phyloP scores from a whole-genome alignment of 2,329 filamentous ascomycete species.

The Dothistroma pini region DNA sequence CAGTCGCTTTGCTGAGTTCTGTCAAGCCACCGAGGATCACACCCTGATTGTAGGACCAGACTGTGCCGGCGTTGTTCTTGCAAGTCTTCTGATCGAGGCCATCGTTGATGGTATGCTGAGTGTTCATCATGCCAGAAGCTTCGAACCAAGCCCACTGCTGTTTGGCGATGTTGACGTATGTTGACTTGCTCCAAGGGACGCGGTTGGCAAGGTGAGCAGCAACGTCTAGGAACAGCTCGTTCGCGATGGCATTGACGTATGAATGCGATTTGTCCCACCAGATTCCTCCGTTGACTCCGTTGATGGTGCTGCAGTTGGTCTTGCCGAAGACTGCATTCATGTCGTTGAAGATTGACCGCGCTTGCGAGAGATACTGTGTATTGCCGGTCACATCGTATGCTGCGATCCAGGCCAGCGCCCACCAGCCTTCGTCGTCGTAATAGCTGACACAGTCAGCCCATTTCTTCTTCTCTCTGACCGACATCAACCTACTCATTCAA shows the following conservation, averaged over 20 bases:
- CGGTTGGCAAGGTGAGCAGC: constrained; percentile 56
- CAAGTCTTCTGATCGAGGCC: constrained; percentile 49
- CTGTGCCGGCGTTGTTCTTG: constrained; percentile 47
- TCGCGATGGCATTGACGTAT: constrained; percentile 54
- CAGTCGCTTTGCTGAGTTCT: constrained; percentile 44
- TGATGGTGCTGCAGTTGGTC: constrained; percentile 35
- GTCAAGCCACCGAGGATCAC: constrained; percentile 57
- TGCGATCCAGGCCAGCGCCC: constrained; percentile 53
- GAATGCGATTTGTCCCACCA: constrained; percentile 47
- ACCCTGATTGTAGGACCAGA: constrained; percentile 56
- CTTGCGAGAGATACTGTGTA: constrained; percentile 44
- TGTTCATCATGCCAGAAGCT: constrained; percentile 49
- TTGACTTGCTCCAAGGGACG: constrained; percentile 33
- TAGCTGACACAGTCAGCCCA: constrained; percentile 37
- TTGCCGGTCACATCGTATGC: constrained; percentile 53
- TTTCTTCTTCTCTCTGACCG: neutral
- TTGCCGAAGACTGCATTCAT: constrained; percentile 44
- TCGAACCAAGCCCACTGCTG: constrained; percentile 52
- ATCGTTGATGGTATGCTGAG: constrained; percentile 51
- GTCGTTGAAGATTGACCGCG: constrained; percentile 48
- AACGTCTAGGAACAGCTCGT: constrained; percentile 54
- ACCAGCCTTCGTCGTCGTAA: constrained; percentile 55
- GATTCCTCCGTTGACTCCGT: constrained; percentile 36
- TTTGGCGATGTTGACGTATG: constrained; percentile 47
- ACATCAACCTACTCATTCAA: constrained; percentile 18